Conservation (phyloP, 176 grass and related monocot genomes). For the Saccharum officinarum region DNA sequence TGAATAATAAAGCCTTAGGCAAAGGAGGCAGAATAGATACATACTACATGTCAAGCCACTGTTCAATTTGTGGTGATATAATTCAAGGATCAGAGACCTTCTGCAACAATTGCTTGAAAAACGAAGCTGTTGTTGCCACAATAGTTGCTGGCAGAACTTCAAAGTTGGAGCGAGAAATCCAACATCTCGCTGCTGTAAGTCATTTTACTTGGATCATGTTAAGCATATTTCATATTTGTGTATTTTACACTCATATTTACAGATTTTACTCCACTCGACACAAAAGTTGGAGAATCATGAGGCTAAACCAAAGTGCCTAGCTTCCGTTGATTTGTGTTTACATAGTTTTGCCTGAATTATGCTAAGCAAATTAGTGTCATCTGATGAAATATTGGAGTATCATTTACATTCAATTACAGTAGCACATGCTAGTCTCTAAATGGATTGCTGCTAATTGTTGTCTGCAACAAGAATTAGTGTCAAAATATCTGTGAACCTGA, state of each 20-base stretch:
- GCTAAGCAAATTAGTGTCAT: neutral
- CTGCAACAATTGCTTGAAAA: conserved; percentile 70
- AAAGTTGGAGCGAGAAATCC: conserved; percentile 79
- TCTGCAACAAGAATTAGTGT: conserved; percentile 14
- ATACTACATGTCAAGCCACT: conserved; percentile 86
- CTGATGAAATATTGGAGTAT: neutral
- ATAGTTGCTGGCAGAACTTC: conserved; percentile 64
- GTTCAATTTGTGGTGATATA: conserved; percentile 64
- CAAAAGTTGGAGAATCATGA: neutral
- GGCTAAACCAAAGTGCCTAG: neutral
- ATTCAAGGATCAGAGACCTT: conserved; percentile 60
- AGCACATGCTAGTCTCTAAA: neutral
- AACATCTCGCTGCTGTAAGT: conserved; percentile 83
- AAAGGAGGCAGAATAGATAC: conserved; percentile 85
- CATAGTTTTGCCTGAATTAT: neutral
- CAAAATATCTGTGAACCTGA: neutral
- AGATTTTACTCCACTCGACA: neutral
- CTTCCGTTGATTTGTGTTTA: neutral
- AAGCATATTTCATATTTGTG: neutral
- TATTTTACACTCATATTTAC: neutral
- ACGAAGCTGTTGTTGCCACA: conserved; percentile 55
- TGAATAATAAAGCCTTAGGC: conserved; percentile 42
- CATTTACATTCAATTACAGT: neutral
- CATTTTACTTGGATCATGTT: neutral
- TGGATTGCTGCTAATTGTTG: neutral